Percentiles rank a stretch among this genome's conserved stretches.
phyloP scores from a whole-genome alignment of 768 basidiomycete genomes.

The Boletus subcaerulescens region DNA sequence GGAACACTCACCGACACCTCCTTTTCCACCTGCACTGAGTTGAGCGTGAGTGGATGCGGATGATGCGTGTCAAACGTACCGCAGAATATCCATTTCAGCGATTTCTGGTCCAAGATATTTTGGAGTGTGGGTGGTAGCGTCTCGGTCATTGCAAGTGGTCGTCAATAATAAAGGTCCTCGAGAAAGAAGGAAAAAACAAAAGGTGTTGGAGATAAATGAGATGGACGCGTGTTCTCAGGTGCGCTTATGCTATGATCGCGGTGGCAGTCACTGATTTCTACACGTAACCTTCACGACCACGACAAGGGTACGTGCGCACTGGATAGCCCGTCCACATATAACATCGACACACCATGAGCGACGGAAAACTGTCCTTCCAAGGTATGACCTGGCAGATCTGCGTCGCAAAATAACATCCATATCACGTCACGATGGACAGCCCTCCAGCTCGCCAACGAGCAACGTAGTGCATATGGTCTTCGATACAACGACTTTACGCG shows the following conservation, averaged over 20 bases:
- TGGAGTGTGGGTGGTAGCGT: slow-evolving; percentile 82
- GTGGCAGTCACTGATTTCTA: slow-evolving; percentile 9
- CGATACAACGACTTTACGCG: slow-evolving; percentile 86
- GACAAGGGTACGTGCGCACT: too few species aligned
- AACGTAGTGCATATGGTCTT: slow-evolving; percentile 86
- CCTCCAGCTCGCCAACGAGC: slow-evolving; percentile 80
- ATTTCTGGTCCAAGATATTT: slow-evolving; percentile 90
- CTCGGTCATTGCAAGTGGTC: slow-evolving; percentile 44
- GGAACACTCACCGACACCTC: slow-evolving; percentile 81
- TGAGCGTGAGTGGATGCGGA: neutral
- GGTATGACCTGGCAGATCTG: slow-evolving; percentile 30
- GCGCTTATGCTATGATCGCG: slow-evolving; percentile 2
- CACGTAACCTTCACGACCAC: slow-evolving; percentile 11
- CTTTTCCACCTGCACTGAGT: slow-evolving; percentile 79
- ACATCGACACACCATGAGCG: slow-evolving; percentile 19
- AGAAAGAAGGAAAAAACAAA: slow-evolving; percentile 4
- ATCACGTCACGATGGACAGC: slow-evolving; percentile 44
- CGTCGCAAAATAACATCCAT: neutral
- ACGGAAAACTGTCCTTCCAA: slow-evolving; percentile 36
- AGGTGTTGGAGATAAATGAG: slow-evolving; percentile 4
- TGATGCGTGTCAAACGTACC: slow-evolving; percentile 49
- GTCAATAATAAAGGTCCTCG: slow-evolving; percentile 5
- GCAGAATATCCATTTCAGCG: slow-evolving; percentile 98
- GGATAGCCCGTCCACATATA: neutral
- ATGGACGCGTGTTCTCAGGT: slow-evolving; percentile 20